These are phyloP conservation scores for Agrostemma githago DNA, from an alignment of 148 eudicot species.

Conservation along the genomic window DNA sequence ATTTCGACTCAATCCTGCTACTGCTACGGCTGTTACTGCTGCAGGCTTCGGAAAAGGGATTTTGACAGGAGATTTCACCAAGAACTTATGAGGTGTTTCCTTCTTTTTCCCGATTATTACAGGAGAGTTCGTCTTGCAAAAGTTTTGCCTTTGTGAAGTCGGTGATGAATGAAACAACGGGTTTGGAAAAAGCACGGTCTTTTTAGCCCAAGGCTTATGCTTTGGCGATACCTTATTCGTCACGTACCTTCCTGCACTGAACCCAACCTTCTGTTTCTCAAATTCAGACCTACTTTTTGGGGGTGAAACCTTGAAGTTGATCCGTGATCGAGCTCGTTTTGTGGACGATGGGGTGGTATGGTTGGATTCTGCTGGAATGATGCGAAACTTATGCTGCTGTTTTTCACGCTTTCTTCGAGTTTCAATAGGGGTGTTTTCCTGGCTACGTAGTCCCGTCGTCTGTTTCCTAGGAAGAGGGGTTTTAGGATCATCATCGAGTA, in stretches of 20 bases:
- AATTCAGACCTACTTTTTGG: slow-evolving; percentile 26
- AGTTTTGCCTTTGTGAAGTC: slow-evolving; percentile 41
- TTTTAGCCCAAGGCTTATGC: slow-evolving; percentile 80
- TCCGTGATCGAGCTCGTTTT: slow-evolving; percentile 61
- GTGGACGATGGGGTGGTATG: slow-evolving; percentile 23
- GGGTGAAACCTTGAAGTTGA: slow-evolving; percentile 69
- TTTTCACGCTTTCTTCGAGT: slow-evolving; percentile 72
- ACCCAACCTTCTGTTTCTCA: slow-evolving; percentile 36
- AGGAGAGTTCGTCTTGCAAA: slow-evolving; percentile 64
- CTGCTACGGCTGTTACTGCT: no score
- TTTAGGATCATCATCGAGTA: slow-evolving; percentile 54
- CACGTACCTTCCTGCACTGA: slow-evolving; percentile 27
- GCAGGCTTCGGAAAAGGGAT: slow-evolving; percentile 37
- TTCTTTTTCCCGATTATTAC: slow-evolving; percentile 44
- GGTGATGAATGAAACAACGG: slow-evolving; percentile 76
- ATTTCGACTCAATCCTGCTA: slow-evolving; percentile 13
- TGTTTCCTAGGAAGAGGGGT: slow-evolving; percentile 54
- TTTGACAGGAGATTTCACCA: slow-evolving; percentile 65
- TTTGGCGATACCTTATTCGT: slow-evolving; percentile 88
- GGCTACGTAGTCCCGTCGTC: slow-evolving; percentile 29
- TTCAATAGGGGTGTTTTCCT: slow-evolving; percentile 44
- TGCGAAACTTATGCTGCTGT: slow-evolving; percentile 38
- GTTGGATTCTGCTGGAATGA: slow-evolving; percentile 33
- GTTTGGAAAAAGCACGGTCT: slow-evolving; percentile 83
- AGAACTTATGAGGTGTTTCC: slow-evolving; percentile 69